Evolutionary conservation across 495 filamentous ascomycete species (phyloP).

Genomic region (Podospora pseudoanserina): DNA sequence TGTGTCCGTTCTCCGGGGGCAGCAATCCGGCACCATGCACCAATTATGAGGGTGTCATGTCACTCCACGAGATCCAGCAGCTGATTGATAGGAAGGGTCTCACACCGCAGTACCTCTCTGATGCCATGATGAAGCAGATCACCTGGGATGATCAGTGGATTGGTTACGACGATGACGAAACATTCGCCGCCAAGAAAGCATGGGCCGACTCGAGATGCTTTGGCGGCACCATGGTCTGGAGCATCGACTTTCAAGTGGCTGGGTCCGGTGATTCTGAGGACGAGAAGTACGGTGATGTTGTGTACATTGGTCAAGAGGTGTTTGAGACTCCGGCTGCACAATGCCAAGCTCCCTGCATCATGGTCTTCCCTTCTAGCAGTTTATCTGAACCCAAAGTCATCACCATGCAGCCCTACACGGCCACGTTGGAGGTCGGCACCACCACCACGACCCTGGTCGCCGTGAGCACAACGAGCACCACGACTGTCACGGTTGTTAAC

Average conservation of each 20-base stretch:
- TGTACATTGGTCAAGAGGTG: constrained; percentile 15
- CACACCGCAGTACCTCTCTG: not conserved
- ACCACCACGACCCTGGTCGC: not conserved
- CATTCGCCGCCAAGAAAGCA: constrained; percentile 22
- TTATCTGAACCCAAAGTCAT: constrained; percentile 9
- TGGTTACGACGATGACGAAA: constrained; percentile 35
- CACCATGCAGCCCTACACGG: constrained; percentile 10
- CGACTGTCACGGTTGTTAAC: constrained; percentile 1
- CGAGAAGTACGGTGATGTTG: constrained; percentile 11
- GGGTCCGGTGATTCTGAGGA: not conserved
- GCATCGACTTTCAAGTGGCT: constrained; percentile 29
- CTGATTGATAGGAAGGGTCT: constrained; percentile 13
- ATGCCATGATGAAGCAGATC: constrained; percentile 33
- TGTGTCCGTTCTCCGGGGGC: constrained; percentile 27
- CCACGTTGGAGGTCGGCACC: constrained; percentile 19
- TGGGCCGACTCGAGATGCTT: constrained; percentile 30
- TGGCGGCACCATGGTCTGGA: constrained; percentile 39
- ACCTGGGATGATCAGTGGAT: constrained; percentile 35
- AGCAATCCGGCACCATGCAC: constrained; percentile 36
- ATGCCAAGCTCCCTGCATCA: constrained; percentile 15
- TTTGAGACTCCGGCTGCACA: constrained; percentile 7
- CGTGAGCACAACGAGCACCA: not conserved
- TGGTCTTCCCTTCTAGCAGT: constrained; percentile 17
- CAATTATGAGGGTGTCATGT: constrained; percentile 29
- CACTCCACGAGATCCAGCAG: constrained; percentile 27